Evolutionary conservation across 345 rosid genomes (phyloP).

Genomic region (Salix arbutifolia): DNA sequence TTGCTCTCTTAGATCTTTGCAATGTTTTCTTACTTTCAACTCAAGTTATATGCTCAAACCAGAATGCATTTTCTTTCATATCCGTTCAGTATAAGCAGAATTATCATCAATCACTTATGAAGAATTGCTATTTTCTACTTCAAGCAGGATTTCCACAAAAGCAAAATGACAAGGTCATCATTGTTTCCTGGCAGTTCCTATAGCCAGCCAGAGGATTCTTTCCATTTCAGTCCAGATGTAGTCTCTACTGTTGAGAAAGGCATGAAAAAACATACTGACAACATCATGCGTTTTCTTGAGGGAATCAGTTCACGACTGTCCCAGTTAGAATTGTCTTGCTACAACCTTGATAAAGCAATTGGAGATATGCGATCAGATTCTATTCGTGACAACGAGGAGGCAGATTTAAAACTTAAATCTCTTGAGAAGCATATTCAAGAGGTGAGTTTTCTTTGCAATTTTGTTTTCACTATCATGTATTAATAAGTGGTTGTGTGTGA

Average conservation of each 20-base stretch:
- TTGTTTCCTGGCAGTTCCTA: constrained; percentile 55
- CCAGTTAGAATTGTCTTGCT: constrained; percentile 81
- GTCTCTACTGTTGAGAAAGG: constrained; percentile 57
- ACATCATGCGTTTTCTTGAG: constrained; percentile 87
- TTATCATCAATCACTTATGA: background rate
- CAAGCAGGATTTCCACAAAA: constrained; percentile 72
- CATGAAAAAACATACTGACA: constrained; percentile 78
- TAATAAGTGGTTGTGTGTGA: background rate
- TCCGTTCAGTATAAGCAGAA: background rate
- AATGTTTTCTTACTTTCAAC: background rate
- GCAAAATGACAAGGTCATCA: constrained; percentile 64
- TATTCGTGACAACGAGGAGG: constrained; percentile 61
- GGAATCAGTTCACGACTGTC: constrained; percentile 95
- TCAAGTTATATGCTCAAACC: background rate
- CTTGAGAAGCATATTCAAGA: constrained; percentile 95
- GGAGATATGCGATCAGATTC: constrained; percentile 89
- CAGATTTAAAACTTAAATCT: constrained; percentile 77
- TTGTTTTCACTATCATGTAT: background rate
- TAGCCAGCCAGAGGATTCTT: constrained; percentile 84
- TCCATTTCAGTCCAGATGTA: constrained; percentile 44
- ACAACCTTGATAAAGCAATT: constrained; percentile 90
- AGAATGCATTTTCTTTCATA: background rate
- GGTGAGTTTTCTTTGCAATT: constrained; percentile 35
- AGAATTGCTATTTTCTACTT: background rate
- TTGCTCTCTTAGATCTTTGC: background rate